Percentiles rank a stretch among this genome's conserved stretches.
Conservation (phyloP, 2,329 filamentous ascomycete species). For the Colletotrichum higginsianum region DNA sequence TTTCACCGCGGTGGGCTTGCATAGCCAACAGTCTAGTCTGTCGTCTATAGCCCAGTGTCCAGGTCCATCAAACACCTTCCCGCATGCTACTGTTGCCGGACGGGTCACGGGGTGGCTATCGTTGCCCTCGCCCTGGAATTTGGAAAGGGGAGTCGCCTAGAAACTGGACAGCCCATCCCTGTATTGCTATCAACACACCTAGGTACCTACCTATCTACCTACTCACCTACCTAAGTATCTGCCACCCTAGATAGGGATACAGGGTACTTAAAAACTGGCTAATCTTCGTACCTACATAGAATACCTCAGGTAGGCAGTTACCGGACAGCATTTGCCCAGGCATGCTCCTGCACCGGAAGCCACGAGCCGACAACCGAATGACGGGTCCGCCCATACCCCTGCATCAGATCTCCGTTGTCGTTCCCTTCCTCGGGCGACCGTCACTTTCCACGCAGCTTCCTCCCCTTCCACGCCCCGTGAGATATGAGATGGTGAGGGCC, state of each 20-base stretch:
- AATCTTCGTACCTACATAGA: neutral
- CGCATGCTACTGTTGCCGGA: neutral
- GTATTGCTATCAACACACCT: too few species aligned
- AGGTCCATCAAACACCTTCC: neutral
- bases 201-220: too few species aligned
- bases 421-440: slow-evolving; percentile 35
- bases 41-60: slow-evolving; percentile 1
- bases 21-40: neutral
- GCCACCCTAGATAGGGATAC: too few species aligned
- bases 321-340: too few species aligned
- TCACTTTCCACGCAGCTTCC: slow-evolving; percentile 34
- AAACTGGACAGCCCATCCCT: neutral
- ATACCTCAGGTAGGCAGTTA: too few species aligned
- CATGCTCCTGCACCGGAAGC: slow-evolving; percentile 21
- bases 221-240: too few species aligned
- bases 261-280: too few species aligned
- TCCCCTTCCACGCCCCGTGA: neutral
- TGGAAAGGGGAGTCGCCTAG: neutral
- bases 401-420: slow-evolving; percentile 35
- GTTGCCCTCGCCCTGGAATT: slow-evolving; percentile 10
- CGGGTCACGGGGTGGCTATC: neutral
- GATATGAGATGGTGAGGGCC: neutral
- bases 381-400: slow-evolving; percentile 24
- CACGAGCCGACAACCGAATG: slow-evolving; percentile 36
- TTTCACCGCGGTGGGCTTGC: neutral